phyloP scores from a whole-genome alignment of 257 asterid species.

The Plantago major region DNA sequence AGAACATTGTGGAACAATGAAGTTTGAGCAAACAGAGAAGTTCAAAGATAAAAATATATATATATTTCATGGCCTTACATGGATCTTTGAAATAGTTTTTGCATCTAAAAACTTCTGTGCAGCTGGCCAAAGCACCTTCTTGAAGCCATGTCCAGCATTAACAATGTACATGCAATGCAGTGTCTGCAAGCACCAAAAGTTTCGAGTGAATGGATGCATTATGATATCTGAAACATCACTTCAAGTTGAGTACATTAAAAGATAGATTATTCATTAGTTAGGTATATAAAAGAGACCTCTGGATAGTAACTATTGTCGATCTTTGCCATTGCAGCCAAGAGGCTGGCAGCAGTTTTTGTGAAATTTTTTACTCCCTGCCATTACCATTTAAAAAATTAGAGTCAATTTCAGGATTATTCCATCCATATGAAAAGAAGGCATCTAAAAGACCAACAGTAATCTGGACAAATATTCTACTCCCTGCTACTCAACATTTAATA shows the following conservation, averaged over 20 bases:
- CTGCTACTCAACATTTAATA: constrained; percentile 2
- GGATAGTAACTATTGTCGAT: constrained; percentile 80
- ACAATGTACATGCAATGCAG: constrained; percentile 82
- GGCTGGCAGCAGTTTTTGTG: constrained; percentile 62
- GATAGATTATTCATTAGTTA: constrained; percentile 7
- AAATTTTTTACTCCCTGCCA: constrained; percentile 80
- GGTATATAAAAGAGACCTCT: constrained; percentile 52
- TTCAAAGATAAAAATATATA: background rate
- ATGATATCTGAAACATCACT: background rate
- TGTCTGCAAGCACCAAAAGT: constrained; percentile 55
- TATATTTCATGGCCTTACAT: constrained; percentile 38
- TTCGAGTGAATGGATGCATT: constrained; percentile 11
- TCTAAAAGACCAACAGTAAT: constrained; percentile 3
- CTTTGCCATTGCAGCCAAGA: constrained; percentile 77
- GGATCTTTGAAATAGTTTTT: constrained; percentile 72
- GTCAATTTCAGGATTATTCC: constrained; percentile 9
- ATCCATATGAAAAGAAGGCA: constrained; percentile 12
- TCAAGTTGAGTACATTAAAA: constrained; percentile 5
- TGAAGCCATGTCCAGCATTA: constrained; percentile 91
- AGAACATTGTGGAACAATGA: constrained; percentile 23
- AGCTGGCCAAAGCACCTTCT: constrained; percentile 94
- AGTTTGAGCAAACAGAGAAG: constrained; percentile 7
- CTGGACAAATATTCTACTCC: constrained; percentile 4
- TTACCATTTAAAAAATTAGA: constrained; percentile 20
- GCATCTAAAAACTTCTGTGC: constrained; percentile 83